A percentile compares a stretch with the other conserved stretches of the same genome.
Conservation (phyloP, 163 green algal genomes). For the Coccomyxa subellipsoidea region DNA sequence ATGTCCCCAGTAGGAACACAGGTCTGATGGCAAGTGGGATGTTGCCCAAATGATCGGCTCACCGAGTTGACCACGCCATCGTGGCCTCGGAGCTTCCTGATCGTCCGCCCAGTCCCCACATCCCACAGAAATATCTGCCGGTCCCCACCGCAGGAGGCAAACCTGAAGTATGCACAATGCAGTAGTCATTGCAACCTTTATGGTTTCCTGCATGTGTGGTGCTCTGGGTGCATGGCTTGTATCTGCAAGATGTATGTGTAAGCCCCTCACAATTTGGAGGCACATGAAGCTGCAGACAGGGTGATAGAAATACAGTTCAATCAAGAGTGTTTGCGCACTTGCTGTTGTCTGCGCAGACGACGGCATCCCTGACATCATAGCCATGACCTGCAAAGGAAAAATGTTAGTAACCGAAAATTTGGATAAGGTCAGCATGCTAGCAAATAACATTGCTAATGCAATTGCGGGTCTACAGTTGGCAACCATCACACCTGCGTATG, state of each 20-base stretch:
- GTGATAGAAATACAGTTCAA: too few relatives aligned
- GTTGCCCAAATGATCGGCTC: background rate
- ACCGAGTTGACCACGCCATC: constrained; percentile 82
- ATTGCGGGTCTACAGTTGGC: too few relatives aligned
- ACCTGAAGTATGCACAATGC: constrained; percentile 23
- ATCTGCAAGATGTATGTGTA: too few relatives aligned
- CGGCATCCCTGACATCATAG: constrained; percentile 71
- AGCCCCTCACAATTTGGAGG: too few relatives aligned
- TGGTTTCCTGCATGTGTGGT: background rate
- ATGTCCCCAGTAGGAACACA: too few relatives aligned
- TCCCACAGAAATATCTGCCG: constrained; percentile 91
- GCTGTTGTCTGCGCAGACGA: constrained; percentile 73
- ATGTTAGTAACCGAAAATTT: too few relatives aligned
- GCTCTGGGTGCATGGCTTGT: too few relatives aligned
- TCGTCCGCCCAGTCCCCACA: constrained; percentile 71
- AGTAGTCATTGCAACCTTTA: background rate
- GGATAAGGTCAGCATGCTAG: too few relatives aligned
- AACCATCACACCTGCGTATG: constrained; percentile 70
- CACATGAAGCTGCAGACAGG: too few relatives aligned
- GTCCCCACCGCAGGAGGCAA: constrained; percentile 89
- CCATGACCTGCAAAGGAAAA: constrained; percentile 40
- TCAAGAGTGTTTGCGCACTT: too few relatives aligned
- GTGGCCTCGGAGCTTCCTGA: constrained; percentile 87
- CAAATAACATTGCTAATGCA: too few relatives aligned
- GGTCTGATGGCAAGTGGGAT: too few relatives aligned